Evolutionary conservation across 257 asterid species (phyloP), one percentile per base, ranked within the genome.

Genomic region (Fraxinus cuspidata): DNA sequence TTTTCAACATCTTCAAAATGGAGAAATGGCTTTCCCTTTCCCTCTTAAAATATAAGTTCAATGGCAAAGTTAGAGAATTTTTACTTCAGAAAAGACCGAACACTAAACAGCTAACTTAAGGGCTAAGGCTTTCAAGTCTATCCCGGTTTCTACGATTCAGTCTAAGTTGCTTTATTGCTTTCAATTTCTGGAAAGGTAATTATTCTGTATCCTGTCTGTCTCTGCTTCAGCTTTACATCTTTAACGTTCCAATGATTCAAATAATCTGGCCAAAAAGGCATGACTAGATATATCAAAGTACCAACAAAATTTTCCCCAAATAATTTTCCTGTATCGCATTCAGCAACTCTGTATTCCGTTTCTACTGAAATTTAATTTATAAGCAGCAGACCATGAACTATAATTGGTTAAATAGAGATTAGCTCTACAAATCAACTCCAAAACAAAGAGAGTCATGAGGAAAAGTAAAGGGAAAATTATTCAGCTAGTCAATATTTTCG

Each of bases 401-500:
- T 23, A 73, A 73, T 40, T 66, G 31, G 70, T 35, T 56, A 75
- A 56, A 75, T 69, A 73, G 44, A 76, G 32, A 65, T 75, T 70
- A 40, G 19, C 64, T 63, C 73, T 49, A 58, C 49, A 34, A 44
- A 58, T 72, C 7, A 32, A 16, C 21, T 5, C 28, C 5, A 51
- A 10, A 38, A 70, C 25, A 31, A 49, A 76, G n/a, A 49, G 19
- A 53, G 29, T 0, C 71, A 60, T 64, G 21, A 47, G 58, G 58
- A 5, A 42, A 13, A 42, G 16, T 38, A 8, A 38, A 38, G 3
- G 44, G 44, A 42, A 42, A 11, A 42, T 12, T 42, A 42, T 42
- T 42, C 51, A 42, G 4, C 51, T 12, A 42, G 18, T 42, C 51
- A 42, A 42, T 42, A 42, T 42, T 42, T 42, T 42, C 12, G 16